Evolutionary conservation across 441 rosid genomes (phyloP).

Genomic region (Erodium texanum): DNA sequence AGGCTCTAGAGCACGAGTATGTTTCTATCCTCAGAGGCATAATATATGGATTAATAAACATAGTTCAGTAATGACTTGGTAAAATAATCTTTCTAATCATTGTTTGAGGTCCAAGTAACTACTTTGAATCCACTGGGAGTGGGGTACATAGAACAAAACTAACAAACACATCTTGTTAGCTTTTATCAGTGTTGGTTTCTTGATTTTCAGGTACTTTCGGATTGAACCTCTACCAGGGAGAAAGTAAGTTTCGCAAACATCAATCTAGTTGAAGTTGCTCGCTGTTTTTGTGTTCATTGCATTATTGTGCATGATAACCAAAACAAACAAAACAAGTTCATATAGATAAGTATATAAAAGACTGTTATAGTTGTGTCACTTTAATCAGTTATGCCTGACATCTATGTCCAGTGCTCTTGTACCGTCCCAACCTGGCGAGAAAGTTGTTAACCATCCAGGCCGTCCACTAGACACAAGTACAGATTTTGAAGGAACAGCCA

Average conservation of each 20-base stretch:
- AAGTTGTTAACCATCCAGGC: constrained; percentile 61
- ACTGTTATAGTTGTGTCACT: constrained; percentile 3
- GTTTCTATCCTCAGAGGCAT: too few species aligned
- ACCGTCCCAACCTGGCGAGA: constrained; percentile 69
- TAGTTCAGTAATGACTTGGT: too few species aligned
- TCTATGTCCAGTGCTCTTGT: constrained; percentile 39
- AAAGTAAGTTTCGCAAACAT: constrained; percentile 25
- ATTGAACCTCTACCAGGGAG: constrained; percentile 75
- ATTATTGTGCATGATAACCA: background rate
- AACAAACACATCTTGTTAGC: background rate
- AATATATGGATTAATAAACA: too few species aligned
- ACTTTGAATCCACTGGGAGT: too few species aligned
- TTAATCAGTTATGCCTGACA: background rate
- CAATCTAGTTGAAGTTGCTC: background rate
- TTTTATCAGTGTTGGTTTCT: background rate
- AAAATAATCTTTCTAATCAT: too few species aligned
- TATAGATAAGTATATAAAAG: background rate
- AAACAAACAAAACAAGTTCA: background rate
- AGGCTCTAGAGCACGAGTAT: constrained; percentile 88
- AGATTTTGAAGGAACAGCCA: constrained; percentile 84
- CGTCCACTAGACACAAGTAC: constrained; percentile 82
- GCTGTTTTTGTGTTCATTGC: background rate
- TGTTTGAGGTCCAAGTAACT: too few species aligned
- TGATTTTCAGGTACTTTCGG: constrained; percentile 32
- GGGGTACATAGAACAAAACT: too few species aligned